Percentiles rank a stretch among this genome's conserved stretches.
phyloP scores from a whole-genome alignment of 108 stramenopile species.

The Skeletonema potamos region DNA sequence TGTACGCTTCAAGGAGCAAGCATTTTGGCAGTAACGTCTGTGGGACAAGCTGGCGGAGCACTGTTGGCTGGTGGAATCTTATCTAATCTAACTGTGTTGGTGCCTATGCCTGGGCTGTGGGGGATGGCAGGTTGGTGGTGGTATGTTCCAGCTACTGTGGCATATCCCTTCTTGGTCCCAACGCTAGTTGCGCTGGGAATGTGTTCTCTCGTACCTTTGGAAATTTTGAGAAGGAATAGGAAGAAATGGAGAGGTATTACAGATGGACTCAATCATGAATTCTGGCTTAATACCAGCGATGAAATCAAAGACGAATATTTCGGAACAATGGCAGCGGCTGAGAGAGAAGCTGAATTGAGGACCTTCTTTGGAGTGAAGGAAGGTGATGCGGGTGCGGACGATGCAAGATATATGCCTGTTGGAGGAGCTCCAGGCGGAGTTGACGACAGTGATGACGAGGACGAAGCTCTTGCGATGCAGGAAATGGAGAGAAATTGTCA shows the following conservation, averaged over 20 bases:
- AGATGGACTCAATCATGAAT: conserved; percentile 49
- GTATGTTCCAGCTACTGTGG: conserved; percentile 57
- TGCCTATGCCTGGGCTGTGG: conserved; percentile 56
- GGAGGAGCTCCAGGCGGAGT: conserved; percentile 29
- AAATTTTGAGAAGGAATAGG: conserved; percentile 44
- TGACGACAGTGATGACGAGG: conserved; percentile 40
- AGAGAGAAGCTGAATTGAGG: conserved; percentile 42
- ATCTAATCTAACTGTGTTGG: conserved; percentile 41
- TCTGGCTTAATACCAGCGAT: conserved; percentile 39
- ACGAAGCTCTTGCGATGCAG: conserved; percentile 43
- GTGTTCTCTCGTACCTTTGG: conserved; percentile 43
- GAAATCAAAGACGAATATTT: conserved; percentile 43
- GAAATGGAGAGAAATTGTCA: conserved; percentile 31
- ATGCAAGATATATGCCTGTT: conserved; percentile 48
- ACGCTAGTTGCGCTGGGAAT: conserved; percentile 48
- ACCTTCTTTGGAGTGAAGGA: conserved; percentile 48
- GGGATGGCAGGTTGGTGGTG: conserved; percentile 54
- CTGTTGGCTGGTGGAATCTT: conserved; percentile 46
- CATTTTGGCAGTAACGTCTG: conserved; percentile 46
- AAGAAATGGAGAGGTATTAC: conserved; percentile 51
- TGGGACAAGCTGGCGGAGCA: conserved; percentile 55
- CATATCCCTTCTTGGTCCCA: conserved; percentile 53
- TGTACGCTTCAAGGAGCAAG: conserved; percentile 51
- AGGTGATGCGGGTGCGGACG: conserved; percentile 27
- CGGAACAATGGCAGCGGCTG: conserved; percentile 41